Evolutionary conservation across 2,329 filamentous ascomycete genomes (phyloP).

Genomic region (Botrytis tulipae): DNA sequence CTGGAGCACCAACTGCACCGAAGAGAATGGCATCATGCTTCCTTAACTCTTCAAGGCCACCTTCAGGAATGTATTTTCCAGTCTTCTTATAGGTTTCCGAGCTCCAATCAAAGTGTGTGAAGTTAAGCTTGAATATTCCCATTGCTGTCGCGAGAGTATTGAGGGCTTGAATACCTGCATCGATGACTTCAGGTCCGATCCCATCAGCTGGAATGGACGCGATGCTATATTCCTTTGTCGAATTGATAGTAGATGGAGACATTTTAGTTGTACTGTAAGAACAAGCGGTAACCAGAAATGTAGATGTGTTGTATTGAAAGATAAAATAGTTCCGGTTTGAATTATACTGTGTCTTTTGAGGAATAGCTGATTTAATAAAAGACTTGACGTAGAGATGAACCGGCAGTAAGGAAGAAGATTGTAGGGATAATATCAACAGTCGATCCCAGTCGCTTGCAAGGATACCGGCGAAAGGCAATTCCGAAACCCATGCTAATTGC

Average conservation of each 20-base stretch:
- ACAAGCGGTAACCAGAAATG: not conserved
- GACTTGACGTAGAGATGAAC: not conserved
- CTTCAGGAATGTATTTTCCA: constrained; percentile 59
- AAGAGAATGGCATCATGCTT: constrained; percentile 60
- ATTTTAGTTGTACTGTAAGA: not conserved
- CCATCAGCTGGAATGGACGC: constrained; percentile 63
- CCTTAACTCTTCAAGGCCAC: constrained; percentile 52
- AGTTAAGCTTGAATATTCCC: constrained; percentile 59
- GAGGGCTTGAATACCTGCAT: constrained; percentile 59
- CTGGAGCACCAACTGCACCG: constrained; percentile 57
- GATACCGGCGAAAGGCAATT: not conserved
- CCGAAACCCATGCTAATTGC: not conserved
- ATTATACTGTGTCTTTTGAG: not conserved
- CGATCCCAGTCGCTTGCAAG: not conserved
- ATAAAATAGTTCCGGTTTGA: not conserved
- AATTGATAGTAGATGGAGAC: not conserved
- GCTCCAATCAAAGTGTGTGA: constrained; percentile 59
- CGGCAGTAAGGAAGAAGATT: not conserved
- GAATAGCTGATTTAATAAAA: not conserved
- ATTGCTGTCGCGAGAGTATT: constrained; percentile 48
- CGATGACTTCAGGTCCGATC: constrained; percentile 62
- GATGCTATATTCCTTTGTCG: constrained; percentile 46
- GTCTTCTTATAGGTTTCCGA: constrained; percentile 57
- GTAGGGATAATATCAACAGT: not conserved
- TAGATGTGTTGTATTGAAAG: not conserved